A percentile compares a stretch with the other conserved stretches of the same genome.
phyloP scores from a whole-genome alignment of 306 rosid genomes.

The Quillaja saponaria region DNA sequence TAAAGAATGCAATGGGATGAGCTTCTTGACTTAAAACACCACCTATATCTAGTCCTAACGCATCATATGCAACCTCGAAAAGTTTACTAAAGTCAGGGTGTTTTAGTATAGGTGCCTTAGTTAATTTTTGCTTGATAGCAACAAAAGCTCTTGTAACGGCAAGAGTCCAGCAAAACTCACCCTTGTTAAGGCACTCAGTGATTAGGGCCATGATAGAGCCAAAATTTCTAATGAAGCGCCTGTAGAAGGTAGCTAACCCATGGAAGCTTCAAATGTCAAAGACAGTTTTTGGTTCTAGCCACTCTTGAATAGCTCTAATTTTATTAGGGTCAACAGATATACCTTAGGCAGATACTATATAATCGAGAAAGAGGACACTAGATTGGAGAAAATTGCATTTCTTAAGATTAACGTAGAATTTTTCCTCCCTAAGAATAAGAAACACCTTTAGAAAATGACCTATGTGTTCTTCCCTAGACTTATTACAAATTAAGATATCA shows the following conservation, averaged over 20 bases:
- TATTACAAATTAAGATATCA: background rate
- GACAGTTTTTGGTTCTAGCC: background rate
- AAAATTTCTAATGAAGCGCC: background rate
- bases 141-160: background rate
- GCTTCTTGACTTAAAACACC: background rate
- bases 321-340: background rate
- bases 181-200: background rate
- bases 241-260: background rate
- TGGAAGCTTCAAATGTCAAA: background rate
- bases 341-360: background rate
- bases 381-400: background rate
- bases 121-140: background rate
- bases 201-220: background rate
- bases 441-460: background rate
- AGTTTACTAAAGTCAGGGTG: no score
- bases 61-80: background rate
- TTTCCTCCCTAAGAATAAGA: background rate
- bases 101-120: no score
- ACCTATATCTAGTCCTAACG: background rate
- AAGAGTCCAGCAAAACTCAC: background rate
- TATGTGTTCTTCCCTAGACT: no score
- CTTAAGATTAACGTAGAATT: background rate
- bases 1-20: background rate
- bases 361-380: background rate
- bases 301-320: background rate